Conservation (phyloP, 441 rosid species). For the Kokia cookei region DNA sequence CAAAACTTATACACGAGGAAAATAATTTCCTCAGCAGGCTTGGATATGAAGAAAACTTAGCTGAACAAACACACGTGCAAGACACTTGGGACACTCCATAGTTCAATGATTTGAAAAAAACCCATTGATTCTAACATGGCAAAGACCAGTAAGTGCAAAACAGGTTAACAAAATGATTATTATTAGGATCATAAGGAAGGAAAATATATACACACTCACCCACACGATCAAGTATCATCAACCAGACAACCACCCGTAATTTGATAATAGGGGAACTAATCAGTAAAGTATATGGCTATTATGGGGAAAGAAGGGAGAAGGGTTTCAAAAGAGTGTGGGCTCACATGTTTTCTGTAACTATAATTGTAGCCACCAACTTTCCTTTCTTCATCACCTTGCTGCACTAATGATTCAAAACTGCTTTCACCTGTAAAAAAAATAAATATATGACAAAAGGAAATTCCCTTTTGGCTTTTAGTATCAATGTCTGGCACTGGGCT, state of each 20-base stretch:
- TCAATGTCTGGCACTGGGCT: neutral
- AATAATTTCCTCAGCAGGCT: neutral
- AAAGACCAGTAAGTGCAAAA: neutral
- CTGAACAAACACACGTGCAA: neutral
- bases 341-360: constrained; percentile 6
- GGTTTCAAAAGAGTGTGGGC: constrained; percentile 2
- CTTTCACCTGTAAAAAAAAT: neutral
- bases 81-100: neutral
- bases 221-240: neutral
- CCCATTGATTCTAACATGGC: neutral
- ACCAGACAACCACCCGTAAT: neutral
- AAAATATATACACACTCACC: neutral
- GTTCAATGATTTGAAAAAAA: constrained; percentile 3
- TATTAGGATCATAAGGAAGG: neutral
- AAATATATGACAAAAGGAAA: neutral
- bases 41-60: neutral
- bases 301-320: neutral
- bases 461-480: neutral
- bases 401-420: constrained; percentile 22
- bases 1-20: neutral
- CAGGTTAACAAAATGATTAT: neutral
- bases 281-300: neutral
- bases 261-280: neutral
- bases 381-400: constrained; percentile 5
- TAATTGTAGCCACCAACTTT: constrained; percentile 25